A percentile compares a stretch with the other conserved stretches of the same genome.
Evolutionary conservation across 2,329 filamentous ascomycete species (phyloP).

Genomic region (Talaromyces sp.): DNA sequence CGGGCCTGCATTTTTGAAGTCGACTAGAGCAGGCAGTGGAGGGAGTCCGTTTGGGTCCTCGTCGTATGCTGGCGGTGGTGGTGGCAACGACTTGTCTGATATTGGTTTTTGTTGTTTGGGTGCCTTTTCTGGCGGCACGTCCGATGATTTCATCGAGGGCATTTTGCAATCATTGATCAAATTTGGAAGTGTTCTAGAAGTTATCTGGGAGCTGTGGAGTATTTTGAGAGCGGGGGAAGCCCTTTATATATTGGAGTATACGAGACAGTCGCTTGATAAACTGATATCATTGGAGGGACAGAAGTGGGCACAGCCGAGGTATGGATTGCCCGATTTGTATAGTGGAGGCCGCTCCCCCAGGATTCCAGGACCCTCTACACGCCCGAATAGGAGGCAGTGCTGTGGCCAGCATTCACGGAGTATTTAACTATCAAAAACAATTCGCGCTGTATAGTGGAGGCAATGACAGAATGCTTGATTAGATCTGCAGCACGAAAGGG

Average conservation of each 20-base stretch:
- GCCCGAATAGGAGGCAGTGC: no score
- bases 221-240: neutral
- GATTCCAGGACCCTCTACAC: no score
- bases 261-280: neutral
- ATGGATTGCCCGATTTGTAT: neutral
- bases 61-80: constrained; percentile 23
- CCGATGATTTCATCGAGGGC: neutral
- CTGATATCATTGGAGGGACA: neutral
- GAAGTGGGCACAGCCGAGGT: neutral
- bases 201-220: no score
- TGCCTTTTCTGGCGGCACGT: neutral
- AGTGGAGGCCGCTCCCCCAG: neutral
- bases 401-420: no score
- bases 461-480: neutral
- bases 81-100: constrained; percentile 14
- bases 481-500: no score
- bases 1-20: constrained; percentile 15
- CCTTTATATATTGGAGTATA: neutral
- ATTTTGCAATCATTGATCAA: neutral
- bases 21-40: constrained; percentile 19
- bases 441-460: no score
- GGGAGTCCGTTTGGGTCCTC: constrained; percentile 1
- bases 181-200: no score
- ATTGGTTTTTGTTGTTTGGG: neutral
- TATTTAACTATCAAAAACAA: no score